Conservation (phyloP, 179 eudicot species). For the Patellifolia procumbens region DNA sequence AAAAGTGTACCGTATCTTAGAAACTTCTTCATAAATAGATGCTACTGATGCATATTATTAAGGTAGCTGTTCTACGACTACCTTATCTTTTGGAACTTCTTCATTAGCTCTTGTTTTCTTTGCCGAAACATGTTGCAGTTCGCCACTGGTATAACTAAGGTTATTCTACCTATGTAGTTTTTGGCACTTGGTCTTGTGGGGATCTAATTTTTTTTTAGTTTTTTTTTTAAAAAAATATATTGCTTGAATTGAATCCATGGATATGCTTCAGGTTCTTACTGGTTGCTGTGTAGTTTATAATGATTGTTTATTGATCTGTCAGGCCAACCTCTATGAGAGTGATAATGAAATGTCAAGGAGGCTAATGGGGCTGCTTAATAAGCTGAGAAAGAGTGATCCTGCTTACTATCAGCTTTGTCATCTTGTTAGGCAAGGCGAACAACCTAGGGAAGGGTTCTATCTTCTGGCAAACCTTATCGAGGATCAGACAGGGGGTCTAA, state of each 20-base stretch:
- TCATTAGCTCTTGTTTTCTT: not conserved
- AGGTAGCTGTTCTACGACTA: not conserved
- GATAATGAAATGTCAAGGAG: conserved; percentile 79
- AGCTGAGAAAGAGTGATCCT: conserved; percentile 59
- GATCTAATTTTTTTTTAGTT: not conserved
- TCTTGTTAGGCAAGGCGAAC: conserved; percentile 95
- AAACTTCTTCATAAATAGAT: not conserved
- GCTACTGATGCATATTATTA: not conserved
- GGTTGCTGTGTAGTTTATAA: conserved; percentile 8
- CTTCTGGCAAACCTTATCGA: conserved; percentile 80
- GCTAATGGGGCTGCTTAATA: conserved; percentile 58
- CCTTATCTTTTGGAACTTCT: not conserved
- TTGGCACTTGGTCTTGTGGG: not conserved
- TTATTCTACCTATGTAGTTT: not conserved
- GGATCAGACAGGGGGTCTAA: conserved; percentile 75
- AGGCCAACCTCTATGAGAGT: conserved; percentile 56
- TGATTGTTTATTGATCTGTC: conserved; percentile 26
- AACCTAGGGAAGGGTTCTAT: conserved; percentile 89
- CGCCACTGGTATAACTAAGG: not conserved
- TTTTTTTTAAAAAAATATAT: not conserved
- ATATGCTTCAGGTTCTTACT: not conserved
- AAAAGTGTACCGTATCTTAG: too few relatives aligned
- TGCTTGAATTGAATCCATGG: conserved; percentile 3
- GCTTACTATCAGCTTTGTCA: conserved; percentile 82
- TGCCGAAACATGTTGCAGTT: not conserved